Evolutionary conservation across 1,284 basidiomycete genomes (phyloP).

Genomic region (Sutorius eximius): DNA sequence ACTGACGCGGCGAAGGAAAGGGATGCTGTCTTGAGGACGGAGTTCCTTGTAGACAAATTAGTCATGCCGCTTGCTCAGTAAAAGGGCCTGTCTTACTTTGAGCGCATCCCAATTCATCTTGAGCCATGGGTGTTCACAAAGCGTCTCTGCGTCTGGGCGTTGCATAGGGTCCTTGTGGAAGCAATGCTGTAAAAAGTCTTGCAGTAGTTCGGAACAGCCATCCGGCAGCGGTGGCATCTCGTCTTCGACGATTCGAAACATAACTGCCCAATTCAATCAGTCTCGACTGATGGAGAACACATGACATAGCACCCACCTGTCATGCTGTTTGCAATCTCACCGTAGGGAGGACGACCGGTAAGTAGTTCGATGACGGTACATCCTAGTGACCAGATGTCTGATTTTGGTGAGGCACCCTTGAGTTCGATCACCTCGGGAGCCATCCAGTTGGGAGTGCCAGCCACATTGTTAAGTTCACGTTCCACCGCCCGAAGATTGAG

Average conservation of each 20-base stretch:
- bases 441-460: conserved; percentile 98
- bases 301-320: conserved; percentile 52
- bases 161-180: conserved; percentile 85
- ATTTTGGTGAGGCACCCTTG: conserved; percentile 73
- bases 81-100: conserved; percentile 53
- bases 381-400: conserved; percentile 90
- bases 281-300: conserved; percentile 5
- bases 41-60: conserved; percentile 53
- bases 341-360: conserved; percentile 89
- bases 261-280: conserved; percentile 51
- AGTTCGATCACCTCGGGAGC: conserved; percentile 92
- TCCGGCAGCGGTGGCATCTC: conserved; percentile 84
- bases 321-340: conserved; percentile 84
- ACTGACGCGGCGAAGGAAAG: conserved; percentile 89
- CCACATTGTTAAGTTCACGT: conserved; percentile 82
- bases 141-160: conserved; percentile 77
- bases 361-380: conserved; percentile 93
- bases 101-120: conserved; percentile 74
- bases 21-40: conserved; percentile 89
- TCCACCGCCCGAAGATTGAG: conserved; percentile 96
- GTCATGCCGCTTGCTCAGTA: conserved; percentile 2
- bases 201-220: conserved; percentile 68
- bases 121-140: conserved; percentile 92
- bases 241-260: conserved; percentile 96
- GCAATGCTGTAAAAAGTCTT: conserved; percentile 79